Percentiles rank a stretch among this genome's conserved stretches.
These are phyloP conservation scores for Primulina eburnea DNA, from an alignment of 257 asterid genomes.

Conservation along the genomic window DNA sequence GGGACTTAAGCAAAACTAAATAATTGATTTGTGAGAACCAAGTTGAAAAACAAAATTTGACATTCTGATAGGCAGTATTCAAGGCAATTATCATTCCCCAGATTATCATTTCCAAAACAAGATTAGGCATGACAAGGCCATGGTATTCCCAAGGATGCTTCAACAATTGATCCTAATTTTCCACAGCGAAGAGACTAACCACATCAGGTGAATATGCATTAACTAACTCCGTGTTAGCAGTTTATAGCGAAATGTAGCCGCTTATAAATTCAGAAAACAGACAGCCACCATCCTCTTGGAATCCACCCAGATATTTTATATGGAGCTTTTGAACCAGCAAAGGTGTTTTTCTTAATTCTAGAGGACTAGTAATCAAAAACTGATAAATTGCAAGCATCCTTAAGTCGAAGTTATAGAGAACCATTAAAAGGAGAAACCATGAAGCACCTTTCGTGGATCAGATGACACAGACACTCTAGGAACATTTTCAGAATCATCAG, in stretches of 20 bases:
- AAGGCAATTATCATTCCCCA: conserved; percentile 12
- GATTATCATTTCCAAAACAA: conserved; percentile 9
- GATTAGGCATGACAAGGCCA: background rate
- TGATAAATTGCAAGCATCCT: background rate
- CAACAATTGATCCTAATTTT: background rate
- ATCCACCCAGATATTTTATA: background rate
- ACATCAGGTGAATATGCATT: background rate
- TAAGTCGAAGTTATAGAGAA: background rate
- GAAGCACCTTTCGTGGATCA: conserved; percentile 68
- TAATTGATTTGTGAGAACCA: conserved; percentile 2
- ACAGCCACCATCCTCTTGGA: background rate
- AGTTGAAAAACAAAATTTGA: conserved; percentile 4
- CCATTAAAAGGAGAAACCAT: conserved; percentile 12
- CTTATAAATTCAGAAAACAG: background rate
- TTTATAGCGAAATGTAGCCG: background rate
- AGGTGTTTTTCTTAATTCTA: too few species aligned
- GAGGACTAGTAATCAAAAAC: background rate
- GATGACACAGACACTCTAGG: conserved; percentile 54
- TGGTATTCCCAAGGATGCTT: conserved; percentile 7
- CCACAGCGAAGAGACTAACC: background rate
- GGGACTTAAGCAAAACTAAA: conserved; percentile 19
- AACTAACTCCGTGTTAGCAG: background rate
- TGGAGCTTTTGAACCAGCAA: background rate
- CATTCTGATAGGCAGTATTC: background rate
- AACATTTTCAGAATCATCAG: conserved; percentile 43